phyloP scores from a whole-genome alignment of 768 basidiomycete species.

The Tulasnella sp. region DNA sequence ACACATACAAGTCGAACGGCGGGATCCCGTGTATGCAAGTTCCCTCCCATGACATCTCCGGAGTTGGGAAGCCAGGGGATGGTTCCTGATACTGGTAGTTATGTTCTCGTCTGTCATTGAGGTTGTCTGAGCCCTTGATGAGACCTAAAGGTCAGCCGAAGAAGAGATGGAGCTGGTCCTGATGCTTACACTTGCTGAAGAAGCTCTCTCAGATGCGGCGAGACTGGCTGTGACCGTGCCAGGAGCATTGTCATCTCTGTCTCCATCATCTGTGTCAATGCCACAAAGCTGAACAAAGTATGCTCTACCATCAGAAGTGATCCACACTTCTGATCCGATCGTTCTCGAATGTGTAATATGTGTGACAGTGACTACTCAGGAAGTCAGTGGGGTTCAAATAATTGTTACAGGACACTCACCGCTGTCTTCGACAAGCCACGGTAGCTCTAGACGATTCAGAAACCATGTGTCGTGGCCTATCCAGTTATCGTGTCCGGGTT shows the following conservation, averaged over 20 bases:
- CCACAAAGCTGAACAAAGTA: slow-evolving; percentile 56
- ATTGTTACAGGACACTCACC: slow-evolving; percentile 34
- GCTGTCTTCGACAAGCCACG: slow-evolving; percentile 65
- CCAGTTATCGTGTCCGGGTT: slow-evolving; percentile 26
- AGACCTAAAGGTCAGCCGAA: neutral
- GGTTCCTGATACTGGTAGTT: neutral
- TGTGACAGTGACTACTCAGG: slow-evolving; percentile 41
- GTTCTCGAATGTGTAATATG: slow-evolving; percentile 48
- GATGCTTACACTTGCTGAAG: neutral
- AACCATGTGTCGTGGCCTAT: slow-evolving; percentile 57
- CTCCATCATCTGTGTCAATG: slow-evolving; percentile 15
- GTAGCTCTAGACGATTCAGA: slow-evolving; percentile 50
- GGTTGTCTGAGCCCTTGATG: neutral
- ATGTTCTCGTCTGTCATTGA: neutral
- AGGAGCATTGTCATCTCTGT: neutral
- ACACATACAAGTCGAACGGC: too few species aligned
- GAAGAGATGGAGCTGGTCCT: neutral
- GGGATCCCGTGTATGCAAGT: slow-evolving; percentile 52
- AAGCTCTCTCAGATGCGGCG: neutral
- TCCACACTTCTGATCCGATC: slow-evolving; percentile 65
- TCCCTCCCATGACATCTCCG: slow-evolving; percentile 45
- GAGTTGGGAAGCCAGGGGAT: neutral
- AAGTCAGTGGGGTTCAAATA: neutral
- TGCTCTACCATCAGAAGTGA: slow-evolving; percentile 72
- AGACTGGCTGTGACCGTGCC: slow-evolving; percentile 2